These are phyloP conservation scores for Stagonosporopsis tanaceti DNA, from an alignment of 2,329 filamentous ascomycete species.

Conservation along the genomic window DNA sequence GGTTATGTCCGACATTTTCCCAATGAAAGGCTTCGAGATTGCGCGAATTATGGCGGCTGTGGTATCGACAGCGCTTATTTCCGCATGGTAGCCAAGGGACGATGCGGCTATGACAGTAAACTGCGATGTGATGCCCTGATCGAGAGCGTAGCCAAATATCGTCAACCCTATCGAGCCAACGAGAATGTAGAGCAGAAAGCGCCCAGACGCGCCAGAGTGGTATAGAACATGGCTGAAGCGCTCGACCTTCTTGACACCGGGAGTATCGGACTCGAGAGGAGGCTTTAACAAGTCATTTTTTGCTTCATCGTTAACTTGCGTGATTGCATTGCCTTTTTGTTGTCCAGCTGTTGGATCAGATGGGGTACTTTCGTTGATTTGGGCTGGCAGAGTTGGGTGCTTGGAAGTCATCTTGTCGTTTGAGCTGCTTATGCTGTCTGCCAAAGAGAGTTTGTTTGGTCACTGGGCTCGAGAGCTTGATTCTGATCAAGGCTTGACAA, in stretches of 20 bases:
- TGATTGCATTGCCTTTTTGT: not conserved
- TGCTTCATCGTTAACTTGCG: not conserved
- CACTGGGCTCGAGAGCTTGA: not conserved
- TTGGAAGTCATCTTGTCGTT: not conserved
- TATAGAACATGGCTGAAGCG: slow-evolving; percentile 3
- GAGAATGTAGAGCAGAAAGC: not conserved
- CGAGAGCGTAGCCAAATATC: slow-evolving; percentile 1
- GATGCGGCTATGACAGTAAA: slow-evolving; percentile 4
- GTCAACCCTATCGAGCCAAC: not conserved
- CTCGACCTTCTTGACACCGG: slow-evolving; percentile 4
- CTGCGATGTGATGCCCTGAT: slow-evolving; percentile 1
- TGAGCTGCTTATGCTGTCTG: not conserved
- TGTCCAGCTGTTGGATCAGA: not conserved
- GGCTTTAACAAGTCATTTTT: not conserved
- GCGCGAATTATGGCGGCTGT: not conserved
- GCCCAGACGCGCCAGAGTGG: not conserved
- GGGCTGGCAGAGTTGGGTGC: not conserved
- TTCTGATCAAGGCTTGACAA: not conserved
- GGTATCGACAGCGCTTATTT: not conserved
- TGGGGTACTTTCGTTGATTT: not conserved
- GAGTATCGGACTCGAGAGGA: not conserved
- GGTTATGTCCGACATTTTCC: slow-evolving; percentile 1
- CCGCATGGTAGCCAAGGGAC: not conserved
- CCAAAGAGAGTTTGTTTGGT: no score
- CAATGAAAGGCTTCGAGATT: not conserved